Base-by-base conservation (phyloP, 345 rosid species). In the Eutrema heterophyllum region DNA sequence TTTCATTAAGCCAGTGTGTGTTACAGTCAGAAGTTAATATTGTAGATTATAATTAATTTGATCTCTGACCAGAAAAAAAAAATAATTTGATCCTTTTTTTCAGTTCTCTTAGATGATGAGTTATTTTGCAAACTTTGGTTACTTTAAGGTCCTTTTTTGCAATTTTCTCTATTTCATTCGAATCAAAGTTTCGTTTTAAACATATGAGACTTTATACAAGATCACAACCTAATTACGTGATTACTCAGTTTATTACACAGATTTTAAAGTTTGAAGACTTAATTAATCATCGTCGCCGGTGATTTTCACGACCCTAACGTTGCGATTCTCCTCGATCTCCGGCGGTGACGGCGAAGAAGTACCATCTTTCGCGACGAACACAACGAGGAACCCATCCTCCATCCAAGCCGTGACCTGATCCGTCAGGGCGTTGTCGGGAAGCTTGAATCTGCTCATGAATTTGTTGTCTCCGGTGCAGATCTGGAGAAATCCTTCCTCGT, bases 341-440 rank as follows among this genome's bases (percentile, higher is more conserved):
- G 63, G 35, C 27, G 9, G 14, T 11, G 50, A 0, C 9, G 33
- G 36, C 21, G 64, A 24, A 50, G 69, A 61, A 44, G 69, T n/a
- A 30, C 50, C 40, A 46, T 76, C 80, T 63, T 78, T 78, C 21
- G 67, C 78, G 5, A 72, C 67, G 43, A 68, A 72, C 45, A 78
- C 81, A 5, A 78, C 54, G 14, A 78, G 81, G 8, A 60, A 78
- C 3, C 35, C 78, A 11, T 66, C 60, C 11, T 78, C 81, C 78
- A 78, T 78, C 73, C 78, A 78, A 4, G 78, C 81, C 16, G 73
- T 72, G 9, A 78, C 78, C 48, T 78, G 81, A 68, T 78, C 78
- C 5, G 21, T 61, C 15, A 67, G 35, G 0, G 70, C 78, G 71
- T 72, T 78, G 0, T 46, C 55, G 4, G 81, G 71, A 54, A 78